phyloP scores from a whole-genome alignment of 192 early-diverging fungal genomes.

The Gigaspora rosea region DNA sequence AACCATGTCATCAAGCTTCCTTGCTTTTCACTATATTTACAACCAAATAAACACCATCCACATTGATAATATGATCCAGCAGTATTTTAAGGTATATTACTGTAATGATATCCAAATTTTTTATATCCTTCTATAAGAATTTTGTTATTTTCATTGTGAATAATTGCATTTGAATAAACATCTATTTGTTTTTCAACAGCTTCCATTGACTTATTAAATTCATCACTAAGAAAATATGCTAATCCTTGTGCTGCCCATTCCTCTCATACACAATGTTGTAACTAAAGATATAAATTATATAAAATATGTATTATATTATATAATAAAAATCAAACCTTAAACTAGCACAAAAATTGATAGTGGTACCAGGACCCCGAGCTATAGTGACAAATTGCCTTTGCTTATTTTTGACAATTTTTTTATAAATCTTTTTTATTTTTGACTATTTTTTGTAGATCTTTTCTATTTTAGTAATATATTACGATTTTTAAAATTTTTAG shows the following conservation, averaged over 20 bases:
- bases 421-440: too few species aligned
- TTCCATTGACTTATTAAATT: slow-evolving; percentile 54
- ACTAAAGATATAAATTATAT: slow-evolving; percentile 30
- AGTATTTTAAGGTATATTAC: slow-evolving; percentile 69
- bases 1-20: slow-evolving; percentile 68
- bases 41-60: slow-evolving; percentile 69
- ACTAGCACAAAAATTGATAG: slow-evolving; percentile 65
- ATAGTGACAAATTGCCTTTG: too few species aligned
- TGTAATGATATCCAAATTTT: slow-evolving; percentile 56
- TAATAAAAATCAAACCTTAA: slow-evolving; percentile 42
- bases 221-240: slow-evolving; percentile 55
- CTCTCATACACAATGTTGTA: slow-evolving; percentile 62
- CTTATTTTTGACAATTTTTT: too few species aligned
- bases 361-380: too few species aligned
- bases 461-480: too few species aligned
- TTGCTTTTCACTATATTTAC: slow-evolving; percentile 71
- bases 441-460: too few species aligned
- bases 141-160: slow-evolving; percentile 65
- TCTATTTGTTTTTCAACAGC: slow-evolving; percentile 56
- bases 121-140: slow-evolving; percentile 68
- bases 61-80: slow-evolving; percentile 51
- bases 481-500: too few species aligned
- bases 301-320: not conserved
- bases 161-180: slow-evolving; percentile 51
- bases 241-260: slow-evolving; percentile 71